phyloP scores from a whole-genome alignment of 2,329 filamentous ascomycete species.

The Scortechinia acanthostroma region DNA sequence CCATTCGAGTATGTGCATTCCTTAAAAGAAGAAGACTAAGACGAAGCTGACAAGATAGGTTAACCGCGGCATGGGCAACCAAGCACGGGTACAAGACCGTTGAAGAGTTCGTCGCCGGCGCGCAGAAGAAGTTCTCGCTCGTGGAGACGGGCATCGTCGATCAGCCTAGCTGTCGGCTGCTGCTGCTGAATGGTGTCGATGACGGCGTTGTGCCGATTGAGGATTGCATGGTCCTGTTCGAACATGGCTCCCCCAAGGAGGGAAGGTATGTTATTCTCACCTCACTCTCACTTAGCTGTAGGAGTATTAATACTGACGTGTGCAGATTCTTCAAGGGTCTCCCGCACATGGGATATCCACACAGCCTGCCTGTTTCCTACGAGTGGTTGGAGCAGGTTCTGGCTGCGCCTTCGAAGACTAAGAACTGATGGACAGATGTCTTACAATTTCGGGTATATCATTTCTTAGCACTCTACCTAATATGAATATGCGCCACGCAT shows the following conservation, averaged over 20 bases:
- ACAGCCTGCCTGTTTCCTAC: slow-evolving; percentile 1
- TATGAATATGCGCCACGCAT: no score
- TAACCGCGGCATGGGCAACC: neutral
- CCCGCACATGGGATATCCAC: slow-evolving; percentile 1
- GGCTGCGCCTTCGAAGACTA: no score
- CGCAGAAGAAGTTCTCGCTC: slow-evolving; percentile 2
- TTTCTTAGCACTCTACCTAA: no score
- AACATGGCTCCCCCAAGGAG: slow-evolving; percentile 1
- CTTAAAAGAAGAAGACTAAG: neutral
- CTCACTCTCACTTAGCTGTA: no score
- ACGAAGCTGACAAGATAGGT: neutral
- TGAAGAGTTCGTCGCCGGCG: neutral
- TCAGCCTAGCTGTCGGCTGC: neutral
- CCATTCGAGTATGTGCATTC: slow-evolving; percentile 36
- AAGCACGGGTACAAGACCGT: neutral
- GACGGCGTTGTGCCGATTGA: neutral
- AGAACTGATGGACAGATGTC: no score
- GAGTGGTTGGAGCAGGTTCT: neutral
- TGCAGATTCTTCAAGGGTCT: slow-evolving; percentile 1
- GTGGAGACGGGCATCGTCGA: slow-evolving; percentile 1
- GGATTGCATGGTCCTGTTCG: neutral
- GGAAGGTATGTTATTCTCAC: no score
- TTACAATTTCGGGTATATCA: no score
- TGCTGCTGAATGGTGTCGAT: neutral
- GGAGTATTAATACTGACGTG: no score